A percentile compares a stretch with the other conserved stretches of the same genome.
phyloP scores from a whole-genome alignment of 2,329 filamentous ascomycete genomes.

The Aspergillus glaucus region DNA sequence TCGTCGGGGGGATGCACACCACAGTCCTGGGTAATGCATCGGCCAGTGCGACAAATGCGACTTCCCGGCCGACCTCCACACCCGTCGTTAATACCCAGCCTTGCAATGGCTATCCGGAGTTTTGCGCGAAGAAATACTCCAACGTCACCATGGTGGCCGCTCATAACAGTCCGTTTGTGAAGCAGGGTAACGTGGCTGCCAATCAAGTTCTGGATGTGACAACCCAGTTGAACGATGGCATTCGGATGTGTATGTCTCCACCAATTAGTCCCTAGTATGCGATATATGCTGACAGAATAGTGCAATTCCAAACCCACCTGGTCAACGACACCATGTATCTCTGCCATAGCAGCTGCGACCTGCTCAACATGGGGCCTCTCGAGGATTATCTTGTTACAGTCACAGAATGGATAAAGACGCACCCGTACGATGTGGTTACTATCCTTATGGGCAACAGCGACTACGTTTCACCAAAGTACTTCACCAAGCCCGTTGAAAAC shows the following conservation, averaged over 20 bases:
- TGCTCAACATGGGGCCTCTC: slow-evolving; percentile 75
- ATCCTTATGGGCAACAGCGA: slow-evolving; percentile 81
- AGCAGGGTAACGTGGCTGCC: slow-evolving; percentile 62
- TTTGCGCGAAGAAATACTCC: slow-evolving; percentile 70
- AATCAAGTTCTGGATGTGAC: slow-evolving; percentile 67
- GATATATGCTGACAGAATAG: slow-evolving; percentile 24
- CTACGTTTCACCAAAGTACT: slow-evolving; percentile 60
- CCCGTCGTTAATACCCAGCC: slow-evolving; percentile 62
- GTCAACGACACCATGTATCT: slow-evolving; percentile 60
- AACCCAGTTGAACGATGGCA: slow-evolving; percentile 69
- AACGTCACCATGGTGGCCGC: slow-evolving; percentile 73
- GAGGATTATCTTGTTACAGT: slow-evolving; percentile 66
- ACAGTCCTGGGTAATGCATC: slow-evolving; percentile 45
- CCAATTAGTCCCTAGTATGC: background rate
- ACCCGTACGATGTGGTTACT: slow-evolving; percentile 84
- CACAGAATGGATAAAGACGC: slow-evolving; percentile 61
- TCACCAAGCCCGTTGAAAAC: slow-evolving; percentile 61
- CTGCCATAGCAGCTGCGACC: slow-evolving; percentile 77
- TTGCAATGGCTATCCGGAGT: slow-evolving; percentile 73
- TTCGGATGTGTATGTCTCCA: slow-evolving; percentile 46
- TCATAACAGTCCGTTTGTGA: slow-evolving; percentile 76
- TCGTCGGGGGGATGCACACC: slow-evolving; percentile 33
- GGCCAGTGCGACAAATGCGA: slow-evolving; percentile 43
- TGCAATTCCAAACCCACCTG: slow-evolving; percentile 56
- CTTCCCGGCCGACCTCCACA: slow-evolving; percentile 35